Base-by-base conservation (phyloP, 202 grass and related monocot species). In the Thinopyrum obtusiflorum region DNA sequence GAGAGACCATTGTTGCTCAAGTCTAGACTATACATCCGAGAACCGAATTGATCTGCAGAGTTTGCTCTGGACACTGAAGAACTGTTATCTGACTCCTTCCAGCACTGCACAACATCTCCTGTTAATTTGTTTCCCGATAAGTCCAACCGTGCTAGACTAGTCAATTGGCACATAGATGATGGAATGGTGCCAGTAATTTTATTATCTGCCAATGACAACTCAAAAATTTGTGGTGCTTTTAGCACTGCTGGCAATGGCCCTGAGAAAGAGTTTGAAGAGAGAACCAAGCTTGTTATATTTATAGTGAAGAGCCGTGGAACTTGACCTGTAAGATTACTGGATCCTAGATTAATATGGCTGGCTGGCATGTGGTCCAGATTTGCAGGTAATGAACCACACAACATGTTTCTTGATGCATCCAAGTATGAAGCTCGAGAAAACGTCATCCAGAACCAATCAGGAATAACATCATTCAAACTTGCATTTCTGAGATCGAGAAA, bases 21-120 rank as follows among this genome's bases (percentile, higher is more conserved):
- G 4, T 1, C 1, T 5, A 68, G 9, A 37, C 9, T 11, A 11
- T 0, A 0, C 32, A 68, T 68, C 0, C 0, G 0, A 37, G 9
- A 37, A 5, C 66, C 66, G 12, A 68, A 68, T 21, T 3, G 18
- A 37, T 68, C 0, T 10, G 15, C 15, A 35, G 65, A 67, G 29
- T 35, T 36, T 35, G 7, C 7, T 0, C 8, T n/a, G 1, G 2
- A 68, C 65, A 11, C 31, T 36, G 31, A 68, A 68, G 65, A 35
- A 68, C 2, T 68, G 31, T 35, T 36, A n/a, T 35, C 8, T 37
- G 32, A 37, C 18, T 68, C 32, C 32, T 37, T 37, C 66, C 17
- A 37, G 4, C 66, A 68, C 4, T 68, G 18, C 32, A 68, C 10
- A n/a, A 36, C 66, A 68, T 68, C 66, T 36, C 65, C 32, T 21